A percentile compares a stretch with the other conserved stretches of the same genome.
Evolutionary conservation across 495 filamentous ascomycete species (phyloP).

Genomic region (Aspergillus taichungensis): DNA sequence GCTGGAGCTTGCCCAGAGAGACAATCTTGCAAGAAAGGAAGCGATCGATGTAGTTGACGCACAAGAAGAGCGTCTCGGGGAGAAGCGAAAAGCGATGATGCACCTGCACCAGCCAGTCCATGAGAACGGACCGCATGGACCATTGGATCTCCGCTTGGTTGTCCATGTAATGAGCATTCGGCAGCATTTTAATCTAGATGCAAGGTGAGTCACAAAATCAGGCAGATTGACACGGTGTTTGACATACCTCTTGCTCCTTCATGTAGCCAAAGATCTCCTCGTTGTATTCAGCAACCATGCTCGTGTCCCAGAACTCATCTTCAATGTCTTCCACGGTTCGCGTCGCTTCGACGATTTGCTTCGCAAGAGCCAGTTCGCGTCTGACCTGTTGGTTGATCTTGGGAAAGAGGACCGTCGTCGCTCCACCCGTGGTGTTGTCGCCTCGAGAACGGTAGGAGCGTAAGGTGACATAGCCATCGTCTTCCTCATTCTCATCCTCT

Average conservation of each 20-base stretch:
- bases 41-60: conserved; percentile 91
- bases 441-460: conserved; percentile 64
- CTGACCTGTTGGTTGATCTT: conserved; percentile 50
- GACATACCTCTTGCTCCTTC: conserved; percentile 74
- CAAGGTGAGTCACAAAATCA: conserved; percentile 9
- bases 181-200: conserved; percentile 63
- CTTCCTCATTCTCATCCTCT: conserved; percentile 72
- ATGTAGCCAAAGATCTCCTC: conserved; percentile 94
- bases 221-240: not conserved
- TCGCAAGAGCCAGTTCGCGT: conserved; percentile 62
- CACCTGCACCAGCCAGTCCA: conserved; percentile 97
- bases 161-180: conserved; percentile 91
- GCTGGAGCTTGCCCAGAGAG: conserved; percentile 86
- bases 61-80: conserved; percentile 89
- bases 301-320: conserved; percentile 88
- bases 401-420: conserved; percentile 66
- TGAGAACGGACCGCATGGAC: conserved; percentile 95
- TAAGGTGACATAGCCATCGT: conserved; percentile 71
- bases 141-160: conserved; percentile 94
- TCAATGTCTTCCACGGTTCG: conserved; percentile 58
- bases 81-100: conserved; percentile 84
- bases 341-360: conserved; percentile 53
- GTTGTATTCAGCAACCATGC: conserved; percentile 95
- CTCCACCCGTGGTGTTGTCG: conserved; percentile 71
- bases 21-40: conserved; percentile 94